Evolutionary conservation across 2,329 filamentous ascomycete species (phyloP).

Genomic region (Aspergillus sp.): DNA sequence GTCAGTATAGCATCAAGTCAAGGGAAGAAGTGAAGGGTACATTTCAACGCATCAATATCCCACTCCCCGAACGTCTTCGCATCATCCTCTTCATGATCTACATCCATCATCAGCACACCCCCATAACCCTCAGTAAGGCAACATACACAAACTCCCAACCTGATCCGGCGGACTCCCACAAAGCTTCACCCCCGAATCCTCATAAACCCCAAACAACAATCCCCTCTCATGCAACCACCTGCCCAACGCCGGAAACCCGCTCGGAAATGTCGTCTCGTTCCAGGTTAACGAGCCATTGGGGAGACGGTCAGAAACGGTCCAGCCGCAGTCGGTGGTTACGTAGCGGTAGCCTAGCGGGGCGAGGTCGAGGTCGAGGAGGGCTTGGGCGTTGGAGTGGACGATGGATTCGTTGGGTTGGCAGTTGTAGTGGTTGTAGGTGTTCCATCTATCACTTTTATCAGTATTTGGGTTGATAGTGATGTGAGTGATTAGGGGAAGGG

Average conservation of each 20-base stretch:
- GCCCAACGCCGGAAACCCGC: constrained; percentile 38
- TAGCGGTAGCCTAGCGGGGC: constrained; percentile 51
- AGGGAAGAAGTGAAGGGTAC: too few relatives aligned
- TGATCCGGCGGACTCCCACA: constrained; percentile 28
- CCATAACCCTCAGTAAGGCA: constrained; percentile 21
- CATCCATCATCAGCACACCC: not conserved
- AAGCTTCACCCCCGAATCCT: constrained; percentile 38
- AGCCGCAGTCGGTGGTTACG: constrained; percentile 57
- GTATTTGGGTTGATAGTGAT: not conserved
- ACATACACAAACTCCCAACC: constrained; percentile 34
- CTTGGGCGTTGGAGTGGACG: constrained; percentile 50
- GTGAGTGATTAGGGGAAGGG: not conserved
- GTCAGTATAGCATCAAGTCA: not conserved
- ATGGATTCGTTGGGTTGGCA: constrained; percentile 47
- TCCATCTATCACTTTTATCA: constrained; percentile 41
- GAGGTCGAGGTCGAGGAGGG: constrained; percentile 50
- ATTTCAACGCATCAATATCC: constrained; percentile 49
- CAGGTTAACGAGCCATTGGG: constrained; percentile 37
- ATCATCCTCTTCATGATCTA: constrained; percentile 40
- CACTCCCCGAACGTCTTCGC: constrained; percentile 30
- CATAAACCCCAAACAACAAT: constrained; percentile 43
- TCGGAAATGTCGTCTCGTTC: constrained; percentile 39
- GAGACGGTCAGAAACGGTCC: constrained; percentile 39
- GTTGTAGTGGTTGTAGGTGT: constrained; percentile 55
- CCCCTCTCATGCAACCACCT: constrained; percentile 35